A percentile compares a stretch with the other conserved stretches of the same genome.
Conservation (phyloP, 306 rosid species). For the Erythrophleum fordii region DNA sequence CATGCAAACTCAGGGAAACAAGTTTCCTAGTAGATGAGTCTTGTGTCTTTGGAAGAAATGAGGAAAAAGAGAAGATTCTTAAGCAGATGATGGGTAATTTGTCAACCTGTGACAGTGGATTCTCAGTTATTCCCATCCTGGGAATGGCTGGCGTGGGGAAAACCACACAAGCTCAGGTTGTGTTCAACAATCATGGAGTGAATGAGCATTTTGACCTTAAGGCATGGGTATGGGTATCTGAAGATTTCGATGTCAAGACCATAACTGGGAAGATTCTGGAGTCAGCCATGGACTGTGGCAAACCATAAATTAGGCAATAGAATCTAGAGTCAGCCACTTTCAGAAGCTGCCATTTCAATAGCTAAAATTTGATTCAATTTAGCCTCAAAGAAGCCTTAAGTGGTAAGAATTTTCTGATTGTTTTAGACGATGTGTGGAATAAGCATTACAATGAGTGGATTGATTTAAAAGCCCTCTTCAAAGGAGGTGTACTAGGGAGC, state of each 20-base stretch:
- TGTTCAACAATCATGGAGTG: slow-evolving; percentile 9
- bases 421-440: no score
- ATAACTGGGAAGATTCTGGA: slow-evolving; percentile 45
- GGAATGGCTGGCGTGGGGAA: no score
- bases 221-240: slow-evolving; percentile 29
- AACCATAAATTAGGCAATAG: no score
- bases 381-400: slow-evolving; percentile 37
- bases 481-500: slow-evolving; percentile 18
- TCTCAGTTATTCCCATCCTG: slow-evolving; percentile 12
- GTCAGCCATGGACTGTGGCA: no score
- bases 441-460: slow-evolving; percentile 45
- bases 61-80: slow-evolving; percentile 41
- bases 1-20: slow-evolving; percentile 28
- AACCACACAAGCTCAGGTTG: background rate
- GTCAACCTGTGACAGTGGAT: background rate
- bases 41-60: slow-evolving; percentile 39
- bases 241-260: slow-evolving; percentile 14
- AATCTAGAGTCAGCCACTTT: slow-evolving; percentile 39
- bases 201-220: slow-evolving; percentile 19
- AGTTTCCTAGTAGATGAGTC: slow-evolving; percentile 48
- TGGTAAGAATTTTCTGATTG: slow-evolving; percentile 40
- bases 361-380: slow-evolving; percentile 49
- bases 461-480: slow-evolving; percentile 31
- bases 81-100: slow-evolving; percentile 13
- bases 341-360: slow-evolving; percentile 29